phyloP scores from a whole-genome alignment of 176 grass and related monocot genomes.

The Saccharum spontaneum region DNA sequence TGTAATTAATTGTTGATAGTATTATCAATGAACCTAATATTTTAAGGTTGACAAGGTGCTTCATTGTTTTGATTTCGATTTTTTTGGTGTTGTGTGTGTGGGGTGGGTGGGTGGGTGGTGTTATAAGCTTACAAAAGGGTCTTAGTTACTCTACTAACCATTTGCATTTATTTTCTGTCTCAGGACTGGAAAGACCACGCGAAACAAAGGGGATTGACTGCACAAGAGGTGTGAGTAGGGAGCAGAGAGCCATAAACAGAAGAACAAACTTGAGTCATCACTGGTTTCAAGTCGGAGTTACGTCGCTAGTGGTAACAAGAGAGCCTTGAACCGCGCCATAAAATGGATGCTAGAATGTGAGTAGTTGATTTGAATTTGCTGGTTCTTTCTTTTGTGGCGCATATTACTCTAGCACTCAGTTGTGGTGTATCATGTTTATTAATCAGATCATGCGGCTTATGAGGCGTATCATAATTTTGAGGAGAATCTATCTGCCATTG shows the following conservation, averaged over 20 bases:
- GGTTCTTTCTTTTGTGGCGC: neutral
- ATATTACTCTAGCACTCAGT: neutral
- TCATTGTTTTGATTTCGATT: neutral
- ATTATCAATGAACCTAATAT: neutral
- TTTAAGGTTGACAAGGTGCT: neutral
- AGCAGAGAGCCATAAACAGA: neutral
- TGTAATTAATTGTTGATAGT: no score
- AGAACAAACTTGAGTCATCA: neutral
- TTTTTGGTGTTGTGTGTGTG: no score
- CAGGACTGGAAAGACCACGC: neutral
- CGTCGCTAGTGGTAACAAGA: neutral
- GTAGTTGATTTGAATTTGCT: neutral
- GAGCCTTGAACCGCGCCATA: neutral
- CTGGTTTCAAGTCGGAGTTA: neutral
- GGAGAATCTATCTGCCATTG: no score
- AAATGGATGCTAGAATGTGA: neutral
- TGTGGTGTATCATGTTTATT: no score
- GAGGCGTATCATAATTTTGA: no score
- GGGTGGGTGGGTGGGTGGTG: no score
- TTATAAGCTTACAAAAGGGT: neutral
- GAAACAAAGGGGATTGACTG: neutral
- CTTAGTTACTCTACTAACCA: slow-evolving; percentile 9
- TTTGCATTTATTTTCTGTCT: slow-evolving; percentile 3
- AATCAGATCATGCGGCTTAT: no score
- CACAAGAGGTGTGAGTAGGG: slow-evolving; percentile 12